Evolutionary conservation across 108 stramenopile genomes (phyloP).

Genomic region (Skeletonema grethae): DNA sequence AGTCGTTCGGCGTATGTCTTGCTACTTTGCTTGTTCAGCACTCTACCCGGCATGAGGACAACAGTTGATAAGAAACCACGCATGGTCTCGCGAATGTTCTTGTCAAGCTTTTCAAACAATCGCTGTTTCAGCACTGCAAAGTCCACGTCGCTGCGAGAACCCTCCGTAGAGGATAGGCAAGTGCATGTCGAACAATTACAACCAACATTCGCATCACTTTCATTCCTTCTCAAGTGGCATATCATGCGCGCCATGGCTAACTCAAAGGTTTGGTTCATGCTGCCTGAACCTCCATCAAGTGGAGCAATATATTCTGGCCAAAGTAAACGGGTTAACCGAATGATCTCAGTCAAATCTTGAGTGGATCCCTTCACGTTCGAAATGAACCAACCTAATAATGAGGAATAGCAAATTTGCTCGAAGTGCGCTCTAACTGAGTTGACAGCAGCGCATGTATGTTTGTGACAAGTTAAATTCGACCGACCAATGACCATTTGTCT

Average conservation of each 20-base stretch:
- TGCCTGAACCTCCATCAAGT: constrained; percentile 9
- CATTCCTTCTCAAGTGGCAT: background rate
- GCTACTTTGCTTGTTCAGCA: constrained; percentile 4
- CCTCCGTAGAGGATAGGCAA: background rate
- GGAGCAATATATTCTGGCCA: constrained; percentile 64
- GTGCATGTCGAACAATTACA: constrained; percentile 24
- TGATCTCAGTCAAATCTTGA: constrained; percentile 60
- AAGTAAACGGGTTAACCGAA: constrained; percentile 54
- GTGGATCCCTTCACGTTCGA: constrained; percentile 54
- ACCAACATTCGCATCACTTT: background rate
- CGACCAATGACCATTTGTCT: constrained; percentile 22
- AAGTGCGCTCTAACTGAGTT: constrained; percentile 7
- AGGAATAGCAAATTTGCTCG: constrained; percentile 29
- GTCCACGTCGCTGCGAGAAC: background rate
- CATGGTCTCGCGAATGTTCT: constrained; percentile 35
- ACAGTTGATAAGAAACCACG: constrained; percentile 25
- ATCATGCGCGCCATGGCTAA: constrained; percentile 21
- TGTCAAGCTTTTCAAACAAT: constrained; percentile 35
- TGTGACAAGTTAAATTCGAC: constrained; percentile 4
- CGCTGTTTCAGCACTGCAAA: constrained; percentile 16
- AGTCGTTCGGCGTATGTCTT: constrained; percentile 37
- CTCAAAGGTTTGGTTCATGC: constrained; percentile 2
- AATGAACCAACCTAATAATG: constrained; percentile 62
- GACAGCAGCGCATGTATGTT: constrained; percentile 8
- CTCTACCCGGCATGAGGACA: constrained; percentile 43